Base-by-base conservation (phyloP, 139 green algal genomes). In the Picochlorum sp. region DNA sequence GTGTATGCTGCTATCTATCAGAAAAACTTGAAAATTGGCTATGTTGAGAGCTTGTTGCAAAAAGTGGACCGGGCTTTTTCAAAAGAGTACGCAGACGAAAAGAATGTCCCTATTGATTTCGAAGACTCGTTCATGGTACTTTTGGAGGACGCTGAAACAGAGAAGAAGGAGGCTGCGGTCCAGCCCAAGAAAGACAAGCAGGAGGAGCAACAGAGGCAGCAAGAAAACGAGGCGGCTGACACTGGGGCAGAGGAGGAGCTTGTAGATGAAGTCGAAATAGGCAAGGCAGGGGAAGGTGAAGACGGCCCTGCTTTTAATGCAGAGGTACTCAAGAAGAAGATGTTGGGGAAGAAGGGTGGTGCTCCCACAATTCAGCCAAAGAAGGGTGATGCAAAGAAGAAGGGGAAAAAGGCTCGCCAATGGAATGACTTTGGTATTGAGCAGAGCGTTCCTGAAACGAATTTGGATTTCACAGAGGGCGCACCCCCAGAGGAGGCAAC, bases 1-100 rank as follows among this genome's bases (percentile, higher is more conserved):
- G 88, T 98, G 34, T 98, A 98, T 78, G 94, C 97, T 45, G 94
- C 90, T 0, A 92, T 95, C 4, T 97, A 98, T 69, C 89, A 97
- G 49, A 82, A 88, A 50, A 76, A 92, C 15, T 72, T 96, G 5
- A 89, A 86, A 50, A 76, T 98, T 15, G 66, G 88, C 47, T 96
- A 96, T 64, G 87, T 97, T 23, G 88, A 96, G 41, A 77, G 88
- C 54, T 75, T 96, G 57, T 77, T 96, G 60, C 58, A 79, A n/a
- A 41, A 55, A 6, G 65, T 88, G 1, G 85, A 85, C 50, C 63
- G 70, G 8, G 75, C 86, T n/a, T 96, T 24, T 20, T 54, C 18
- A 20, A 54, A 54, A 13, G 47, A 41, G 6, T 41, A 41, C 8
- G 34, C 34, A 41, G 34, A 11, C 7, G 34, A 41, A 11, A 7